Evolutionary conservation across 306 rosid genomes (phyloP).

Genomic region (Myrica gale): DNA sequence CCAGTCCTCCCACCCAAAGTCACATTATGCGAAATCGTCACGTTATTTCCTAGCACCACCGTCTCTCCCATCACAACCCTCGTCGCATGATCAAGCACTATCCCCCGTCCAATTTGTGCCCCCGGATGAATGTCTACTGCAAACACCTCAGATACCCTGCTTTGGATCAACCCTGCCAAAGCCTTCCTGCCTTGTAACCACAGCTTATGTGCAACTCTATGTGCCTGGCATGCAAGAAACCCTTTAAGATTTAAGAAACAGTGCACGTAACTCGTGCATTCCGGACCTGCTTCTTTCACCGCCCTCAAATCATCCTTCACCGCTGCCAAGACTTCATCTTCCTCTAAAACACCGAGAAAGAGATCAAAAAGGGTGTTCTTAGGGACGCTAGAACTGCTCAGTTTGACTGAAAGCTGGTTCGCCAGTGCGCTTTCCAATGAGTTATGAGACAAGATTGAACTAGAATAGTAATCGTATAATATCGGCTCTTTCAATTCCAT

Average conservation of each 20-base stretch:
- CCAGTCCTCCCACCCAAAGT: slow-evolving; percentile 26
- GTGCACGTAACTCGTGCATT: slow-evolving; percentile 20
- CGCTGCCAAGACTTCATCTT: slow-evolving; percentile 16
- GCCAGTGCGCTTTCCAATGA: slow-evolving; percentile 21
- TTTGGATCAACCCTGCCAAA: slow-evolving; percentile 27
- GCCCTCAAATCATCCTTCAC: slow-evolving; percentile 24
- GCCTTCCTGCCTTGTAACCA: slow-evolving; percentile 24
- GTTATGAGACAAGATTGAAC: slow-evolving; percentile 17
- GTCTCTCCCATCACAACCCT: slow-evolving; percentile 27
- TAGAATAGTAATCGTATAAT: neutral
- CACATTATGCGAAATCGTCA: slow-evolving; percentile 23
- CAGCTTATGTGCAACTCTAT: slow-evolving; percentile 32
- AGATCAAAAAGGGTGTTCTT: slow-evolving; percentile 7
- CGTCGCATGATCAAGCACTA: slow-evolving; percentile 24
- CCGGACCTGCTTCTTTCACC: slow-evolving; percentile 32
- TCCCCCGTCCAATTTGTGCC: slow-evolving; percentile 20
- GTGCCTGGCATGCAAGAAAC: slow-evolving; percentile 35
- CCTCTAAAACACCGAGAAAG: neutral
- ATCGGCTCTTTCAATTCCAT: slow-evolving; percentile 10
- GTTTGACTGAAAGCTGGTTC: slow-evolving; percentile 15
- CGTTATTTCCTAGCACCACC: slow-evolving; percentile 18
- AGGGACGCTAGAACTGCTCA: slow-evolving; percentile 18
- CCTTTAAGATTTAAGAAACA: slow-evolving; percentile 29
- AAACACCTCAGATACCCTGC: slow-evolving; percentile 29
- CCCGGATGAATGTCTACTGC: slow-evolving; percentile 23